phyloP scores from a whole-genome alignment of 139 green algal genomes.

The Coelastrella sp. region DNA sequence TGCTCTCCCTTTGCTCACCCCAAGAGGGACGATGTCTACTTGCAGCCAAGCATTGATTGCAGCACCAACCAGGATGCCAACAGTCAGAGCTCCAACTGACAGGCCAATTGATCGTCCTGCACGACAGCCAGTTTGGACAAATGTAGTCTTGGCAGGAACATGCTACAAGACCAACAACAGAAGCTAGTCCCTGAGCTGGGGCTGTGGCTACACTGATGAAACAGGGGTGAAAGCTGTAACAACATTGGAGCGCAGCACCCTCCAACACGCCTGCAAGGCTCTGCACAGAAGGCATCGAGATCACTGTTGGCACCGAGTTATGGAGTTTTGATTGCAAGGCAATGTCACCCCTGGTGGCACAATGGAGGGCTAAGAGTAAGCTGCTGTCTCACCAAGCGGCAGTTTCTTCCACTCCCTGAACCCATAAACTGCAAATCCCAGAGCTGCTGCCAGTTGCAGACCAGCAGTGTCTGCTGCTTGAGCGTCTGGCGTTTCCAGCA shows the following conservation, averaged over 20 bases:
- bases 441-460: slow-evolving; percentile 81
- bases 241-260: not conserved
- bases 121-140: not conserved
- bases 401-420: slow-evolving; percentile 83
- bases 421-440: slow-evolving; percentile 79
- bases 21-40: slow-evolving; percentile 90
- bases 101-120: slow-evolving; percentile 70
- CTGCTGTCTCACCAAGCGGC: slow-evolving; percentile 56
- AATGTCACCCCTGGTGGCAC: not conserved
- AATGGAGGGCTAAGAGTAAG: not conserved
- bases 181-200: too few species aligned
- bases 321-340: too few species aligned
- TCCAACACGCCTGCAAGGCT: too few species aligned
- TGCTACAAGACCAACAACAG: too few species aligned
- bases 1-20: slow-evolving; percentile 52
- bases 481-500: slow-evolving; percentile 64
- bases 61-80: slow-evolving; percentile 77
- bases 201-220: not conserved
- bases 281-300: too few species aligned
- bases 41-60: slow-evolving; percentile 82
- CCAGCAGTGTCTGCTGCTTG: slow-evolving; percentile 75
- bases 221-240: not conserved
- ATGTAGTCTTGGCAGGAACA: not conserved
- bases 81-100: slow-evolving; percentile 67
- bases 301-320: too few species aligned